These are phyloP conservation scores for Saccharomycopsis sp. DNA, from an alignment of 805 yeast genomes.

Conservation along the genomic window DNA sequence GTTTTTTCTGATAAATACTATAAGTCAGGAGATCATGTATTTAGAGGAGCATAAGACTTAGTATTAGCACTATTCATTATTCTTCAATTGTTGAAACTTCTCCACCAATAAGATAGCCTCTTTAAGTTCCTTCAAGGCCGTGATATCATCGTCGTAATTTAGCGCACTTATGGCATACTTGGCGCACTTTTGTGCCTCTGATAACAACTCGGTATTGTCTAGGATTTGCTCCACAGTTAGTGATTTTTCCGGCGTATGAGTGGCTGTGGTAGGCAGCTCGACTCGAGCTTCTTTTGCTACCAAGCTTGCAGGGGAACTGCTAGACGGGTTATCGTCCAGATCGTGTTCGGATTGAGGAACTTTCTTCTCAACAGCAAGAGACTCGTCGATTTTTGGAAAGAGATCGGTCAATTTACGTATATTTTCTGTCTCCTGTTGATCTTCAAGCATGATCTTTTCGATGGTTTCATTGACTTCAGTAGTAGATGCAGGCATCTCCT, in stretches of 20 bases:
- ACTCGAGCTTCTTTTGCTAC: neutral
- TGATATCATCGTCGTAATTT: conserved; percentile 65
- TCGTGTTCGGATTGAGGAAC: neutral
- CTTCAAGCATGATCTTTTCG: neutral
- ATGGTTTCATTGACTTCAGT: conserved; percentile 5
- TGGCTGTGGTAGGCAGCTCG: neutral
- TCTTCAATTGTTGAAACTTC: neutral
- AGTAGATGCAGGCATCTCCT: neutral
- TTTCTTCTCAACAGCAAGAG: neutral
- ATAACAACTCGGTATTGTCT: conserved; percentile 1
- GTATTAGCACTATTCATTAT: neutral
- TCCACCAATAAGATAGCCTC: conserved; percentile 32
- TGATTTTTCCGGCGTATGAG: neutral
- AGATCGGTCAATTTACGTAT: neutral
- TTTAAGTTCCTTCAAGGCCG: conserved; percentile 57
- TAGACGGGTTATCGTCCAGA: neutral
- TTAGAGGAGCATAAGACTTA: too few species aligned
- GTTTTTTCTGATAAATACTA: too few species aligned
- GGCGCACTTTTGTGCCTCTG: conserved; percentile 49
- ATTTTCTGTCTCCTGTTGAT: neutral
- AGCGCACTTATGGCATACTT: conserved; percentile 74
- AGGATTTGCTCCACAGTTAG: conserved; percentile 2
- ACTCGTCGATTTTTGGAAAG: neutral
- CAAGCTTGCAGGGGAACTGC: neutral
- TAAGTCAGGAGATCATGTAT: too few species aligned